Percentiles rank a stretch among this genome's conserved stretches.
Evolutionary conservation across 495 filamentous ascomycete species (phyloP).

Genomic region (Neurospora tetrasperma): DNA sequence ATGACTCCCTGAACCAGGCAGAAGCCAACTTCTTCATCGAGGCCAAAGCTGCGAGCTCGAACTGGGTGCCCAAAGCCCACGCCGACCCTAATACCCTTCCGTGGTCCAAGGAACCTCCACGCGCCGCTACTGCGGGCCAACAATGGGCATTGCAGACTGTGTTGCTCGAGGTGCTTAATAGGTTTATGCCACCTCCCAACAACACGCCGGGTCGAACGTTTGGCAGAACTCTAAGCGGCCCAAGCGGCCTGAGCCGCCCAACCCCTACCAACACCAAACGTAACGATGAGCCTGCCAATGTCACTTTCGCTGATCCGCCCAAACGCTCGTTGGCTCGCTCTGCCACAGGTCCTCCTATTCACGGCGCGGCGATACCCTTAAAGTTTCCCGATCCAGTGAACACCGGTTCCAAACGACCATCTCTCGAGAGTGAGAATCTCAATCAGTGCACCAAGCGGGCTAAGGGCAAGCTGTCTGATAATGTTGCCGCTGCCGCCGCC

Average conservation of each 20-base stretch:
- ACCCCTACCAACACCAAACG: not conserved
- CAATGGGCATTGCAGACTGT: conserved; percentile 11
- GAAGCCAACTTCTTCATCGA: conserved; percentile 12
- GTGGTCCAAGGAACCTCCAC: not conserved
- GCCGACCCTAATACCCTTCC: conserved; percentile 8
- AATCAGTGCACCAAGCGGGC: conserved; percentile 5
- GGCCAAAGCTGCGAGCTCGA: conserved; percentile 9
- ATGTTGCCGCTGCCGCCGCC: not conserved
- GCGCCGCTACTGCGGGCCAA: conserved; percentile 7
- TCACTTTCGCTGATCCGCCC: not conserved
- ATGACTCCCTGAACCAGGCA: conserved; percentile 5
- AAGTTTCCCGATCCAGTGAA: not conserved
- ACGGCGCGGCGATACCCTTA: not conserved
- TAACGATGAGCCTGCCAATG: not conserved
- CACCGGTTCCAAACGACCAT: conserved; percentile 8
- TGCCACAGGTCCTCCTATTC: not conserved
- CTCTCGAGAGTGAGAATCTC: not conserved
- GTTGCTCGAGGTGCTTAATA: conserved; percentile 8
- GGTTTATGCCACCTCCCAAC: not conserved
- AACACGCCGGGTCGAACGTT: not conserved
- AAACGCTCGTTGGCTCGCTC: not conserved
- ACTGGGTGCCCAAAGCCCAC: conserved; percentile 14
- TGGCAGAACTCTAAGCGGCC: not conserved
- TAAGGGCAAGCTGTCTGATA: not conserved
- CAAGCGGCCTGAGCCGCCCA: not conserved